Conservation (phyloP, 78 protist genomes). For the Acrasis kona region DNA sequence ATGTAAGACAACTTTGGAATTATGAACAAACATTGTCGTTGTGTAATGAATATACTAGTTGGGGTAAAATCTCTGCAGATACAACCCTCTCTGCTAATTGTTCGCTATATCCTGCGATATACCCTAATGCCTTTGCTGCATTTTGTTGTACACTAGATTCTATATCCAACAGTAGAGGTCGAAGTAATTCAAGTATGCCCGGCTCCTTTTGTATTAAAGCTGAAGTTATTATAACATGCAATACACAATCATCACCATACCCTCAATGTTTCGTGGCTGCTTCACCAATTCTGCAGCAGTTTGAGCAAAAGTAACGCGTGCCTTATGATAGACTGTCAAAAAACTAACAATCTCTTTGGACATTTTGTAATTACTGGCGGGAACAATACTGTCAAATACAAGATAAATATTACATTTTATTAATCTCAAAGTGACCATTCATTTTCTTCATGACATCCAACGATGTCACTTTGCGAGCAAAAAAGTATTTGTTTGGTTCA, state of each 20-base stretch:
- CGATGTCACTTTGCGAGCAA: too few species aligned
- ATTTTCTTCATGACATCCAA: too few species aligned
- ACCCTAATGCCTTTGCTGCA: constrained; percentile 34
- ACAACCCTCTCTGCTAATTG: constrained; percentile 83
- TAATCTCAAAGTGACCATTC: too few species aligned
- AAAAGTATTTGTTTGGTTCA: too few species aligned
- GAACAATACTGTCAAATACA: too few species aligned
- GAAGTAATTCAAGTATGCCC: constrained; percentile 72
- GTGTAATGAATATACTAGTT: constrained; percentile 57
- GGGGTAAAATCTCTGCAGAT: constrained; percentile 68
- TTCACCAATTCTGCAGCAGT: constrained; percentile 71
- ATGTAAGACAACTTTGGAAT: too few species aligned
- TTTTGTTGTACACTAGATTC: constrained; percentile 67
- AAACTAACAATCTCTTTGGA: constrained; percentile 28
- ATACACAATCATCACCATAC: too few species aligned
- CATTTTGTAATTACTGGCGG: too few species aligned
- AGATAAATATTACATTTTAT: too few species aligned
- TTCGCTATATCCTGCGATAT: constrained; percentile 72
- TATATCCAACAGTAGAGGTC: constrained; percentile 76
- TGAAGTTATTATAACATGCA: too few species aligned
- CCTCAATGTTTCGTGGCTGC: constrained; percentile 72
- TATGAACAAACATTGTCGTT: too few species aligned
- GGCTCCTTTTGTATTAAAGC: too few species aligned
- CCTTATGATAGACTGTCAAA: constrained; percentile 70
- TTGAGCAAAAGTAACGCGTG: constrained; percentile 76